Evolutionary conservation across 257 asterid species (phyloP).

Genomic region (Solanum bulbocastanum): DNA sequence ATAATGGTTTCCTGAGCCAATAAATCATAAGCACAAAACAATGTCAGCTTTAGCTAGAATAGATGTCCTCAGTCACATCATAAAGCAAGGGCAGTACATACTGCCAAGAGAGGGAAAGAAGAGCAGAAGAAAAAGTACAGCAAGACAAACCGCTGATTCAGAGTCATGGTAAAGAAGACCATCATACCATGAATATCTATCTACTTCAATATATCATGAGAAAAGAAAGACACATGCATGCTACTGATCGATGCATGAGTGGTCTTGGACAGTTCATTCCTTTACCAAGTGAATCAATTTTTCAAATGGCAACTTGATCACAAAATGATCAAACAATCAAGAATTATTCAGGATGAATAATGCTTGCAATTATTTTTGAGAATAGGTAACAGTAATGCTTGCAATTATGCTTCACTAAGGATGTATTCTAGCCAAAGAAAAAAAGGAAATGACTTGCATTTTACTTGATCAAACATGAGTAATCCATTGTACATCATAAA

Average conservation of each 20-base stretch:
- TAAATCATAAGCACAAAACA: constrained; percentile 14
- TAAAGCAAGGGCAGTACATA: neutral
- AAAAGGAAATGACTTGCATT: neutral
- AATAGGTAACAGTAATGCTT: neutral
- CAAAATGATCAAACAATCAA: neutral
- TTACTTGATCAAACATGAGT: neutral
- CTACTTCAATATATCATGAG: neutral
- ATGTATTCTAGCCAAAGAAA: neutral
- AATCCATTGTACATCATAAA: neutral
- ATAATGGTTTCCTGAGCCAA: constrained; percentile 51
- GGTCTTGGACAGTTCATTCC: neutral
- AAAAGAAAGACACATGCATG: neutral
- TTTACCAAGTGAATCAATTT: neutral
- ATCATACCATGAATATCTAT: neutral
- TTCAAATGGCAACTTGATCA: neutral
- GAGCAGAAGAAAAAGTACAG: neutral
- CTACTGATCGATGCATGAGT: neutral
- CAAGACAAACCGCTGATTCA: neutral
- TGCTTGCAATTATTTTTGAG: neutral
- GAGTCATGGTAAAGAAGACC: neutral
- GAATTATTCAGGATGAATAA: neutral
- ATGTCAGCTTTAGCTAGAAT: constrained; percentile 11
- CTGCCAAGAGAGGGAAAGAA: neutral
- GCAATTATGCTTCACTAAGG: neutral
- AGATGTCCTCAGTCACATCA: constrained; percentile 1